Evolutionary conservation across 2,329 filamentous ascomycete species (phyloP).

Genomic region (Colletotrichum scovillei): DNA sequence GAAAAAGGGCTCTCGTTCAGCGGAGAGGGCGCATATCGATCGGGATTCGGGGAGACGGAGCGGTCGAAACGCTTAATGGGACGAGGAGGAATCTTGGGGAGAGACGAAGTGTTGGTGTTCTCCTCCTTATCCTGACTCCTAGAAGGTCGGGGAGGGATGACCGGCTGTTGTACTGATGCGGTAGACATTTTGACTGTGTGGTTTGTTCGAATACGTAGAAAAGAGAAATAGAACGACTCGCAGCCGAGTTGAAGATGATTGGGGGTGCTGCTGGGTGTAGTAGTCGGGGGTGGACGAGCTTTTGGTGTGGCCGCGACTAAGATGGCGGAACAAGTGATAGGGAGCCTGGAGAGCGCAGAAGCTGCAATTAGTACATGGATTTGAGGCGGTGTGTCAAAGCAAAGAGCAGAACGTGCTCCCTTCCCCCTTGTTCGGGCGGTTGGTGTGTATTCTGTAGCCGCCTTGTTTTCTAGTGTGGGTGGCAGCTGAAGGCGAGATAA

Average conservation of each 20-base stretch:
- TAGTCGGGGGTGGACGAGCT: not conserved
- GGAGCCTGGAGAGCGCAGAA: conserved; percentile 8
- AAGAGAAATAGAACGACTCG: not conserved
- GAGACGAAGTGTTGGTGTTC: conserved; percentile 44
- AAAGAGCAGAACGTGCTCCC: conserved; percentile 3
- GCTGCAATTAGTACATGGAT: conserved; percentile 17
- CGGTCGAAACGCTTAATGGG: conserved; percentile 78
- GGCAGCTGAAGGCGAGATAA: conserved; percentile 26
- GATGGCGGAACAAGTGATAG: not conserved
- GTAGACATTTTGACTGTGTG: conserved; percentile 57
- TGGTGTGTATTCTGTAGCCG: conserved; percentile 5
- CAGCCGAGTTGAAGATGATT: not conserved
- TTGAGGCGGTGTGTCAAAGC: conserved; percentile 31
- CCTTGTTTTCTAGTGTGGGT: not conserved
- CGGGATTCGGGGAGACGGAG: conserved; percentile 80
- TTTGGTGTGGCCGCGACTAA: not conserved
- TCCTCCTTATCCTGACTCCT: conserved; percentile 59
- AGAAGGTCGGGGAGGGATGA: conserved; percentile 67
- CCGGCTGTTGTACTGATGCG: conserved; percentile 63
- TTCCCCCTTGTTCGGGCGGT: conserved; percentile 11
- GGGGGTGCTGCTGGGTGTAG: not conserved
- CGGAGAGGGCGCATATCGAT: conserved; percentile 86
- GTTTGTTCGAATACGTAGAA: conserved; percentile 27
- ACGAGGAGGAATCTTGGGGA: conserved; percentile 83
- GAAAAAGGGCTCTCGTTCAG: conserved; percentile 77